Evolutionary conservation across 164 flowering plant species (phyloP).

Genomic region (Echeveria elegans): DNA sequence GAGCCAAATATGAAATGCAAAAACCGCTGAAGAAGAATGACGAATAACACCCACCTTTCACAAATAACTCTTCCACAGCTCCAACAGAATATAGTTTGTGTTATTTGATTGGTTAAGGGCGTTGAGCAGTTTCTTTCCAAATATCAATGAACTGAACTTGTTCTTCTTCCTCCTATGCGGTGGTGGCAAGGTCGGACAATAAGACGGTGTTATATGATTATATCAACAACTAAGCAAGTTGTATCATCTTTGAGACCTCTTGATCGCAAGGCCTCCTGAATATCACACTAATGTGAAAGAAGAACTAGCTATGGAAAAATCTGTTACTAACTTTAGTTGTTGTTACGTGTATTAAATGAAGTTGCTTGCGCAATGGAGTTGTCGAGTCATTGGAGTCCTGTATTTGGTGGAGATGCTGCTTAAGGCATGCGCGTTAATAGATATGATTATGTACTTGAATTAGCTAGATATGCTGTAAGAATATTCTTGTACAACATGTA

Average conservation of each 20-base stretch:
- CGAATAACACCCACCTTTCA: slow-evolving; percentile 49
- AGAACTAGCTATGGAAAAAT: neutral
- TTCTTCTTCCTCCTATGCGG: slow-evolving; percentile 51
- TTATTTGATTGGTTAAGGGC: slow-evolving; percentile 34
- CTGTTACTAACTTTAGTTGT: neutral
- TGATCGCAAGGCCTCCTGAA: slow-evolving; percentile 72
- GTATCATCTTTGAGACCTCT: slow-evolving; percentile 91
- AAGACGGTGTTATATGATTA: slow-evolving; percentile 65
- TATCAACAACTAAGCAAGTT: slow-evolving; percentile 84
- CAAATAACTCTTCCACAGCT: slow-evolving; percentile 88
- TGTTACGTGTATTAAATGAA: too few species aligned
- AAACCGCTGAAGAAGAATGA: neutral
- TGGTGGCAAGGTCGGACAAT: slow-evolving; percentile 38
- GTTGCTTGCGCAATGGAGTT: too few species aligned
- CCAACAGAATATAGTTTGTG: slow-evolving; percentile 80
- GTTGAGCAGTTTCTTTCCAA: slow-evolving; percentile 45
- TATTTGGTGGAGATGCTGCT: too few species aligned
- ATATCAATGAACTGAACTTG: slow-evolving; percentile 42
- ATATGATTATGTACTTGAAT: too few species aligned
- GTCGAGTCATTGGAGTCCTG: too few species aligned
- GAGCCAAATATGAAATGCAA: neutral
- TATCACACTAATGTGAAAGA: neutral
- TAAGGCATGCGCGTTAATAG: too few species aligned
- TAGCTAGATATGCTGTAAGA: too few species aligned
- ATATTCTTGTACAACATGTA: slow-evolving; percentile 32